Evolutionary conservation across 306 rosid species (phyloP), one percentile per base, ranked within the genome.

Genomic region (Dalbergia cultrata): DNA sequence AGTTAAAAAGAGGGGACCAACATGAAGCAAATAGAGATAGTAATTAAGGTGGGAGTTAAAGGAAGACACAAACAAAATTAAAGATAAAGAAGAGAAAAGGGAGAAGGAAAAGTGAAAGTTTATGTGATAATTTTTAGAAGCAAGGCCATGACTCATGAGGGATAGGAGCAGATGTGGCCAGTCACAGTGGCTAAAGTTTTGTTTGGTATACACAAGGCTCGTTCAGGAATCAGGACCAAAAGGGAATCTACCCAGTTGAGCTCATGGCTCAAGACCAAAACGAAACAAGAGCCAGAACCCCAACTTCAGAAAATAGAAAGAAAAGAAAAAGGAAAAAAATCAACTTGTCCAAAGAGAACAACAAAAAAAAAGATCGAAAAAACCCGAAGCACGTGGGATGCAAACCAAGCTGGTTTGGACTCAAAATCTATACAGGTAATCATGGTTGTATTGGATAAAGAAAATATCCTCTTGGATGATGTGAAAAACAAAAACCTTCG

Each of bases 201-300:
- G 76, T 50, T 66, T 33, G 76, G 79, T 47, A 26, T 7, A 61
- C 45, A 47, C 35, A 17, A 19, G 62, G 53, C 31, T 12, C 21
- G 64, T 52, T 64, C 61, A 76, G 73, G 53, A 57, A 37, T 58
- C 61, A 76, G 73, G 53, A 57, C 67, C 67, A 64, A 8, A 45
- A 75, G 79, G 72, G 75, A 84, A 74, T 80, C 84, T 69, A 50
- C 62, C 72, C 79, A 67, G 60, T 67, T 61, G 75, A 52, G 72
- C 59, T 68, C 64, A 50, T 31, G 35, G 70, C 72, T 47, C 41
- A n/a, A 72, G 71, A 81, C 77, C 72, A 54, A 80, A 70, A 66
- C 70, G 19, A 41, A 26, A 67, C 35, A 60, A 79, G 63, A 70
- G 62, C 74, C 17, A 26, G 53, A 62, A 35, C 73, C 60, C 37